Evolutionary conservation across 2,329 filamentous ascomycete species (phyloP), one percentile per base, ranked within the genome.

Genomic region (Eurotiales sp.): DNA sequence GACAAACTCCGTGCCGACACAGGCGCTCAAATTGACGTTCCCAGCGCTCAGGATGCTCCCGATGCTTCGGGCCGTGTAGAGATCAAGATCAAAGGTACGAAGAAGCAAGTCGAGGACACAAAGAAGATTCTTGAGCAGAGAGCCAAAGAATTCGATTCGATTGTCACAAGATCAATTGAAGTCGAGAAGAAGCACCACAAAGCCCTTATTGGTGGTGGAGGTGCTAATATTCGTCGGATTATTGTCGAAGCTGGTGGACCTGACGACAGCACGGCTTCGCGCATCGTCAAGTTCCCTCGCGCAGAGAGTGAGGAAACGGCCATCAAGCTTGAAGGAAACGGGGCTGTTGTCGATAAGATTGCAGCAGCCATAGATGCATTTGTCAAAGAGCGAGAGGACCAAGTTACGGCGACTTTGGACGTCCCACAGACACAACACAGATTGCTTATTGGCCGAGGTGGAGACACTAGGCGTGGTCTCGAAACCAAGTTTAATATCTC

Each of bases 211-310:
- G 93, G 93, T 56, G 77, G 85, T 58, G 87, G 88, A 66, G 93
- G 91, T 61, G 79, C 88, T 40, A 93, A 86, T 64, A 85, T 99
- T 53, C 88, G 88, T 55, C 85, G 88, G 55, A 90, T 99, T 55
- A 88, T 99, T 50, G 78, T 87, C 49, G 83, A 88, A 61, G 91
- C 93, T 42, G 95, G 93, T 56, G 95, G 93, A 8, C 90, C 91
- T 32, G 87, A 90, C 60, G 91, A 96, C 64, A 83, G 86, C 56
- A 85, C 88, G 36, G 86, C 93, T 61, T 88, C 90, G 46, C 88
- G 92, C 56, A 90, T 92, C 62, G 90, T 99, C 54, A 90, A 92
- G 68, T 97, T 99, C 77, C 93, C 93, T 52, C 90, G 91, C 68
- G 85, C 88, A 58, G 91, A 95, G 52, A 82, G 86, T 47, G 85